Base-by-base conservation (phyloP, 2,329 filamentous ascomycete species). In the Talaromyces verruculosus region DNA sequence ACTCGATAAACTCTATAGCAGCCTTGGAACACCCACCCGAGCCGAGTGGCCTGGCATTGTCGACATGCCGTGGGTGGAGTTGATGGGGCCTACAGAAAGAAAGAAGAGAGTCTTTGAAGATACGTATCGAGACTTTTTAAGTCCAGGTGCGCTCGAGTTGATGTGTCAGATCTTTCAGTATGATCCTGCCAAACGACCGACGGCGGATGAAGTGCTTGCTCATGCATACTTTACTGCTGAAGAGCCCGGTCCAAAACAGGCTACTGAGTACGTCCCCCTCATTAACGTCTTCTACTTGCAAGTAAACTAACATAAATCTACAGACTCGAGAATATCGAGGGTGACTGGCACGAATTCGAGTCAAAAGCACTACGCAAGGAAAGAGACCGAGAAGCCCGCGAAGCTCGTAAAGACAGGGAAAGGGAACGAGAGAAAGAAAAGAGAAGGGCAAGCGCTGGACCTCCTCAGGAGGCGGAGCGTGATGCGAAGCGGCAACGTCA, bases 341-440 rank as follows among this genome's bases (percentile, higher is more conserved):
- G 95, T 25, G 95, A 99, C 72, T 99, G 95, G 95, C 95, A 99
- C 75, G 95, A 99, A 76, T 97, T 98, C 73, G 95, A 99, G 80
- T 96, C 92, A 65, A 99, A 99, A 80, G 93, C 93, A 17, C 84
- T 97, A 30, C 86, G 95, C 37, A 95, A 95, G 71, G 93, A 97
- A 77, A 94, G 93, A 65, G 87, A 89, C 67, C 83, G 84, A 68
- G 86, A 88, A 72, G 82, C 82, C 19, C 35, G 39, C 5, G 57
- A 78, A 84, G 63, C 79, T 80, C 55, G 79, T 74, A 65, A 80
- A 81, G 67, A 75, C 79, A 37, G 77, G 79, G 68, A 80, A 80
- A 69, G 80, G 83, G 65, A 80, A 80, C 69, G 83, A 84, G 71
- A 84, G 83, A 80, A 80, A 68, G 84, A 84, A 69, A 84, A 83